phyloP scores from a whole-genome alignment of 169 alveolate genomes.

The Cyclospora cayetanensis region DNA sequence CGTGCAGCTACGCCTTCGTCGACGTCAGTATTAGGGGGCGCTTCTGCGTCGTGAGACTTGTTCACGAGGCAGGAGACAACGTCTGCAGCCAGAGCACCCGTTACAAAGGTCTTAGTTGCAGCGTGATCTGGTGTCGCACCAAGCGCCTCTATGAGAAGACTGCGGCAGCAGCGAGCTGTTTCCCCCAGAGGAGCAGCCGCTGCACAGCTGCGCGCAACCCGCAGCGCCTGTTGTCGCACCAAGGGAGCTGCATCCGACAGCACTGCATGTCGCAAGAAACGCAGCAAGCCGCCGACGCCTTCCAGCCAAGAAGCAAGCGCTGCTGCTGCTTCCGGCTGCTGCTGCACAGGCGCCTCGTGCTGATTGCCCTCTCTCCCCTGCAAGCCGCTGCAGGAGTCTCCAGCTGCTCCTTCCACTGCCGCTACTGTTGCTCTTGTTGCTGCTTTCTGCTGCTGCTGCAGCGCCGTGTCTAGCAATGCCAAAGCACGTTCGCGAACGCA shows the following conservation, averaged over 20 bases:
- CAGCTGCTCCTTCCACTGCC: conserved; percentile 28
- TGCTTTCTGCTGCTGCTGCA: conserved; percentile 40
- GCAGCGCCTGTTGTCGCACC: conserved; percentile 58
- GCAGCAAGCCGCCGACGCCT: conserved; percentile 53
- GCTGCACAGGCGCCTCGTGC: too few relatives aligned
- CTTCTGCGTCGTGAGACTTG: not conserved
- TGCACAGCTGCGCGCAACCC: conserved; percentile 55
- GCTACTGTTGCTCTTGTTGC: conserved; percentile 10
- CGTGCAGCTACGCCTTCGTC: not conserved
- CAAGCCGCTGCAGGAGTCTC: conserved; percentile 4
- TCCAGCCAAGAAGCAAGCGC: conserved; percentile 44
- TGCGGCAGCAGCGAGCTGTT: conserved; percentile 59
- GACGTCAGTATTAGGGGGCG: not conserved
- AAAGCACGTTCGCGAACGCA: conserved; percentile 50
- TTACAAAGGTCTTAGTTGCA: conserved; percentile 23
- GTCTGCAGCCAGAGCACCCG: conserved; percentile 42
- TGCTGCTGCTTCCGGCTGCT: not conserved
- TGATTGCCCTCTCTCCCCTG: not conserved
- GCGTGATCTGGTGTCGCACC: conserved; percentile 58
- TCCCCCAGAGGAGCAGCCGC: conserved; percentile 59
- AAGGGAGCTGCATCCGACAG: conserved; percentile 59
- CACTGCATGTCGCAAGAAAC: conserved; percentile 45
- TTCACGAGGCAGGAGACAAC: conserved; percentile 20
- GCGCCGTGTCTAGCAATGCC: conserved; percentile 54
- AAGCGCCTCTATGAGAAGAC: conserved; percentile 36